Percentiles rank a stretch among this genome's conserved stretches.
These are phyloP conservation scores for Apophysomyces sp. DNA, from an alignment of 371 early-diverging fungal species.

Conservation along the genomic window DNA sequence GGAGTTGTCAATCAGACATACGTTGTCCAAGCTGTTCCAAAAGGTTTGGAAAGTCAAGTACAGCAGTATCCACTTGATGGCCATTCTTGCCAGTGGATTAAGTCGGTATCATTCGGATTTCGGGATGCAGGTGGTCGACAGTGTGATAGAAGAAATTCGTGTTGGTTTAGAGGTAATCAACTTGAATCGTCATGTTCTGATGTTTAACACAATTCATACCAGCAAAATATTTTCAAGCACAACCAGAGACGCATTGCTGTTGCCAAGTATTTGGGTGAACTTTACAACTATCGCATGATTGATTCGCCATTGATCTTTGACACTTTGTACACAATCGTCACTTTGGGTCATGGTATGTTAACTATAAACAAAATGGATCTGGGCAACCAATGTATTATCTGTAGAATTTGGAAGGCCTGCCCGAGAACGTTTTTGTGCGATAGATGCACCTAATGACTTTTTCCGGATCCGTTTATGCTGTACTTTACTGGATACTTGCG, in stretches of 20 bases:
- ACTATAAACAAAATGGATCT: not conserved
- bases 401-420: constrained; percentile 75
- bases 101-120: constrained; percentile 83
- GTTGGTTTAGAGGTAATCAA: constrained; percentile 75
- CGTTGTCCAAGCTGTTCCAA: constrained; percentile 63
- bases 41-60: constrained; percentile 94
- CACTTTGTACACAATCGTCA: constrained; percentile 79
- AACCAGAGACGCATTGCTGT: constrained; percentile 88
- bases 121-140: constrained; percentile 84
- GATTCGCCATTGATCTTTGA: constrained; percentile 81
- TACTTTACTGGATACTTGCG: constrained; percentile 87
- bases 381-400: not conserved
- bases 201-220: not conserved
- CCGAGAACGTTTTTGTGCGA: constrained; percentile 58
- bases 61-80: constrained; percentile 80
- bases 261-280: constrained; percentile 86
- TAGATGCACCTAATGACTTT: constrained; percentile 88
- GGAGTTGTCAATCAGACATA: constrained; percentile 44
- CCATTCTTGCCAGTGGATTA: constrained; percentile 79
- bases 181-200: not conserved
- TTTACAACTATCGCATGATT: constrained; percentile 88
- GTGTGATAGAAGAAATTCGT: constrained; percentile 85
- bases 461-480: constrained; percentile 92
- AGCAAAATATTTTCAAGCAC: constrained; percentile 82
- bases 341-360: constrained; percentile 78